Conservation (phyloP, 2,329 filamentous ascomycete species). For the Penicillium brasilianum region DNA sequence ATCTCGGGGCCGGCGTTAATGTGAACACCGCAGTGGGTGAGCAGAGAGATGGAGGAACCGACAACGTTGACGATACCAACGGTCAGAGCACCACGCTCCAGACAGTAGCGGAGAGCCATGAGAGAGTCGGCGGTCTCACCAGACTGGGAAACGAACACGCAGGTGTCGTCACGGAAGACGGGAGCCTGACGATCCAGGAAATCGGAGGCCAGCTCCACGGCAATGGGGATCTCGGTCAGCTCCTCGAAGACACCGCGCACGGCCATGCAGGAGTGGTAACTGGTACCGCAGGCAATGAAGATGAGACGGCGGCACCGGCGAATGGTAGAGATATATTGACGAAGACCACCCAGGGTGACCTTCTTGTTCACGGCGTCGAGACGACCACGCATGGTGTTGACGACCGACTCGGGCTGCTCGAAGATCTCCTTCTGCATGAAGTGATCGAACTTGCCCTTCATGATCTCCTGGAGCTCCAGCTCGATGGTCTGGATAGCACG, state of each 20-base stretch:
- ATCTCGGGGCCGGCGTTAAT: constrained; percentile 99
- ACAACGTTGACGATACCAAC: constrained; percentile 99
- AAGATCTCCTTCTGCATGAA: constrained; percentile 99
- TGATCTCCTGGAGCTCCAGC: constrained; percentile 99
- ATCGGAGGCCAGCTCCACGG: constrained; percentile 95
- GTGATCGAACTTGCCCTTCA: constrained; percentile 99
- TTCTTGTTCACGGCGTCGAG: constrained; percentile 91
- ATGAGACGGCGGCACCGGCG: constrained; percentile 96
- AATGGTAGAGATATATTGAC: constrained; percentile 96
- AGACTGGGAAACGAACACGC: constrained; percentile 98
- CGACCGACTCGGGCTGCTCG: constrained; percentile 97
- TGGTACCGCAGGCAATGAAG: constrained; percentile 98
- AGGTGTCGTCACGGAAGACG: constrained; percentile 99
- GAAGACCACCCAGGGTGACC: constrained; percentile 92
- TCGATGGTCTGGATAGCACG: constrained; percentile 98
- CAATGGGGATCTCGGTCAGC: constrained; percentile 95
- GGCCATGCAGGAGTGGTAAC: constrained; percentile 99
- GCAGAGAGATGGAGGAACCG: constrained; percentile 95
- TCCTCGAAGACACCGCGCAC: constrained; percentile 98
- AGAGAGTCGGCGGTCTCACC: constrained; percentile 98
- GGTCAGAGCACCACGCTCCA: constrained; percentile 95
- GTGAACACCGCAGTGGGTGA: constrained; percentile 99
- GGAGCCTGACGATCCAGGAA: constrained; percentile 96
- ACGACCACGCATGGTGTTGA: constrained; percentile 99
- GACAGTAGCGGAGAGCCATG: constrained; percentile 95